Conservation (phyloP, 1,284 basidiomycete species). For the Schizophyllum amplum region DNA sequence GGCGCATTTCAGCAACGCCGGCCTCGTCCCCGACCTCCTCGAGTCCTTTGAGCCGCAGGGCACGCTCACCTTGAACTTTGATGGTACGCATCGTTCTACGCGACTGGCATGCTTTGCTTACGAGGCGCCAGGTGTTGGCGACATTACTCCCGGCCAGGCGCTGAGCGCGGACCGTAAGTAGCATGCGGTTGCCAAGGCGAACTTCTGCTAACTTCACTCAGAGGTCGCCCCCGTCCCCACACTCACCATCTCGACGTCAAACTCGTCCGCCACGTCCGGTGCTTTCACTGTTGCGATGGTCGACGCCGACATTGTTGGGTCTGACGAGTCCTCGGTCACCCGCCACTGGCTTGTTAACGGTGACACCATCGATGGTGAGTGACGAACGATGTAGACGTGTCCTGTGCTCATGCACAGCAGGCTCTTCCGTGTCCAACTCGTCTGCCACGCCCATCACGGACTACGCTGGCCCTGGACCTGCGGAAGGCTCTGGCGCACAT, state of each 20-base stretch:
- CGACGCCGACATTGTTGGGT: constrained; percentile 58
- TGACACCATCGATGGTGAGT: constrained; percentile 39
- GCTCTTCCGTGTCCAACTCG: constrained; percentile 35
- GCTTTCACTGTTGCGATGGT: constrained; percentile 65
- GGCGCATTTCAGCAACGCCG: constrained; percentile 52
- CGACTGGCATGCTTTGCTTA: neutral
- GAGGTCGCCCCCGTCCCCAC: constrained; percentile 46
- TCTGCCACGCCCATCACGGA: constrained; percentile 50
- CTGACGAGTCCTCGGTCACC: constrained; percentile 44
- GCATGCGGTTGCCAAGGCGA: neutral
- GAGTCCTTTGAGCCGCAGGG: constrained; percentile 49
- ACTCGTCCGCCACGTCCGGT: constrained; percentile 32
- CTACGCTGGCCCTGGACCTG: constrained; percentile 70
- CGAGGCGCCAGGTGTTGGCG: constrained; percentile 28
- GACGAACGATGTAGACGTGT: no score
- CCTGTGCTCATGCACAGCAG: constrained; percentile 15
- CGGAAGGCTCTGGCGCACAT: constrained; percentile 61
- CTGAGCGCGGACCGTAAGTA: constrained; percentile 47
- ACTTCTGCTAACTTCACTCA: constrained; percentile 17
- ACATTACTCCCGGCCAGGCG: constrained; percentile 49
- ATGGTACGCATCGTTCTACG: constrained; percentile 19
- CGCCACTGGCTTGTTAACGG: constrained; percentile 79
- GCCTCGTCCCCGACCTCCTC: constrained; percentile 51
- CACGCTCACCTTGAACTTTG: constrained; percentile 43
- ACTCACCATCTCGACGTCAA: constrained; percentile 39